These are phyloP conservation scores for Apiotrichum porosum DNA, from an alignment of 1,284 basidiomycete species.

Conservation along the genomic window DNA sequence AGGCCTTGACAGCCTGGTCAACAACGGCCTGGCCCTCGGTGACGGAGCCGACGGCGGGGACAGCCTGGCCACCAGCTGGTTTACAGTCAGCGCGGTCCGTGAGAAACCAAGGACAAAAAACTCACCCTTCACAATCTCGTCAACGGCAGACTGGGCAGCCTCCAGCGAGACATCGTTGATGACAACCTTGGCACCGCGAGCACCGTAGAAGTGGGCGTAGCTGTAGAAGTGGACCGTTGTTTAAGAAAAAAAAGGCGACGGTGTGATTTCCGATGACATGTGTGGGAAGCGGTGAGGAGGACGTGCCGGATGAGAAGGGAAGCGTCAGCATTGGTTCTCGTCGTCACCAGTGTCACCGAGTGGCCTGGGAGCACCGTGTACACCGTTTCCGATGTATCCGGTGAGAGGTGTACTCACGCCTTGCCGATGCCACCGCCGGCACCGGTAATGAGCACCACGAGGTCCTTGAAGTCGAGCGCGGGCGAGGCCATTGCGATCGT, in stretches of 20 bases:
- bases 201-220: conserved; percentile 85
- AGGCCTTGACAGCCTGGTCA: conserved; percentile 74
- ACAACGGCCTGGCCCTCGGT: conserved; percentile 84
- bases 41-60: conserved; percentile 81
- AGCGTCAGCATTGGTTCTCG: too few relatives aligned
- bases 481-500: conserved; percentile 9
- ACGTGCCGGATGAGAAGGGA: not conserved
- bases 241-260: not conserved
- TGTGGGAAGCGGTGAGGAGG: not conserved
- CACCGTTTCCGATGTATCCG: too few relatives aligned
- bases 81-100: not conserved
- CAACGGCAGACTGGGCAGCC: conserved; percentile 87
- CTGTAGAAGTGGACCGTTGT: conserved; percentile 56
- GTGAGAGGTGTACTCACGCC: too few relatives aligned
- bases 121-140: conserved; percentile 78
- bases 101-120: conserved; percentile 8
- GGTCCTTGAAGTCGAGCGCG: conserved; percentile 66
- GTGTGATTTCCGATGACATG: not conserved
- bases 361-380: too few relatives aligned
- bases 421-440: conserved; percentile 92
- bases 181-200: conserved; percentile 87
- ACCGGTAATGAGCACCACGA: conserved; percentile 91
- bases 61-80: conserved; percentile 77
- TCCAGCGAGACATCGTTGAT: conserved; percentile 89
- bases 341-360: too few relatives aligned